Conservation (phyloP, 345 rosid species). For the Acer negundo region DNA sequence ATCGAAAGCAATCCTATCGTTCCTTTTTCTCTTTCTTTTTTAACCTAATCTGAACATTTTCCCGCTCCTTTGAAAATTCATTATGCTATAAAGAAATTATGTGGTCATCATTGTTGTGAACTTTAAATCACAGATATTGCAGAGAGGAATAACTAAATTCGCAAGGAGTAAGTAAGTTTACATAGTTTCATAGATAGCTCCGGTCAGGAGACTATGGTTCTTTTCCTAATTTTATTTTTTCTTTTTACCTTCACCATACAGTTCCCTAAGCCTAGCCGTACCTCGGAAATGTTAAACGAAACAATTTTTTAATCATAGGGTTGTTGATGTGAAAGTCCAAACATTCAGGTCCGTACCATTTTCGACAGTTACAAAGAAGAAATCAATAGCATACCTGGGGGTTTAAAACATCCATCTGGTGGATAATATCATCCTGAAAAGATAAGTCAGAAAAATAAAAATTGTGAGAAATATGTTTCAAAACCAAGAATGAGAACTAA, state of each 20-base stretch:
- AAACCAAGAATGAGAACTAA: neutral
- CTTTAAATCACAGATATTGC: neutral
- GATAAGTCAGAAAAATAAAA: neutral
- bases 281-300: neutral
- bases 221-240: neutral
- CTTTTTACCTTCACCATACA: neutral
- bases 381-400: conserved; percentile 68
- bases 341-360: neutral
- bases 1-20: neutral
- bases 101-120: neutral
- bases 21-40: neutral
- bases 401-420: conserved; percentile 68
- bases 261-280: neutral
- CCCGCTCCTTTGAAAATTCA: neutral
- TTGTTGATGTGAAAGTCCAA: neutral
- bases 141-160: neutral
- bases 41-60: neutral
- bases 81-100: neutral
- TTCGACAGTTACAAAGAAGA: neutral
- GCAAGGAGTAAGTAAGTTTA: neutral
- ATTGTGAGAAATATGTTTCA: conserved; percentile 5
- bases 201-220: neutral
- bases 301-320: neutral
- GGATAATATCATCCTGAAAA: conserved; percentile 69
- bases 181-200: neutral